Base-by-base conservation (phyloP, 2,329 filamentous ascomycete genomes). In the Ceratocystis albifundus region DNA sequence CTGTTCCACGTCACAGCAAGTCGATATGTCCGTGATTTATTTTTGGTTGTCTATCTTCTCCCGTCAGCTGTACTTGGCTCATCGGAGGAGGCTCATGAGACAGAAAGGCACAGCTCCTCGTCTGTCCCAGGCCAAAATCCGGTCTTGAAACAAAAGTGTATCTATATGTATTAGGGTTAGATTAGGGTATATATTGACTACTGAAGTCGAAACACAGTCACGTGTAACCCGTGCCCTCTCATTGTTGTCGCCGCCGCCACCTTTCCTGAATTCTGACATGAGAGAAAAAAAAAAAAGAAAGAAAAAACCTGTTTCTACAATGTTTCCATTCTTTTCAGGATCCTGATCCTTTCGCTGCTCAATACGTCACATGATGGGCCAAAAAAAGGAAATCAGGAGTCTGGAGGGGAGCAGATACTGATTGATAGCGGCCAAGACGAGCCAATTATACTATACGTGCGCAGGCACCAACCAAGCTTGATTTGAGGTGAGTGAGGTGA, bases 261-360 rank as follows among this genome's bases (percentile, higher is more conserved):
- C 44, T 62, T 62, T 62, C 30, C 30, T 30, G n/a, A 62, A 22
- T 28, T n/a, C 12, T 32, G 8, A 20, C 61, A 25, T 0, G 28
- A 25, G n/a, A 44, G 28, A 63, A 36, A 63, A 36, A 36, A 63
- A n/a, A n/a, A n/a, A n/a, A n/a, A 2, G 28, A 25, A 30, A 44
- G 28, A 63, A 36, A 63, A 36, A 36, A 63, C 61, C 41, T 57
- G 53, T 57, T 57, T 57, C 25, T 30, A 53, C 22, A 57, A 57
- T 57, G 53, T 57, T 57, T 57, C 53, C 32, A 25, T 57, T 57
- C 25, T 32, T 30, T 8, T n/a, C 1, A 57, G 53, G 53, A 32
- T 30, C 46, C 22, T 25, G 15, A 57, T 57, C 53, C 53, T 57
- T 57, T 57, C 20, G n/a, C 50, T 30, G 10, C 10, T 25, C 12